Base-by-base conservation (phyloP, 768 basidiomycete species). In the Calocera cornea region DNA sequence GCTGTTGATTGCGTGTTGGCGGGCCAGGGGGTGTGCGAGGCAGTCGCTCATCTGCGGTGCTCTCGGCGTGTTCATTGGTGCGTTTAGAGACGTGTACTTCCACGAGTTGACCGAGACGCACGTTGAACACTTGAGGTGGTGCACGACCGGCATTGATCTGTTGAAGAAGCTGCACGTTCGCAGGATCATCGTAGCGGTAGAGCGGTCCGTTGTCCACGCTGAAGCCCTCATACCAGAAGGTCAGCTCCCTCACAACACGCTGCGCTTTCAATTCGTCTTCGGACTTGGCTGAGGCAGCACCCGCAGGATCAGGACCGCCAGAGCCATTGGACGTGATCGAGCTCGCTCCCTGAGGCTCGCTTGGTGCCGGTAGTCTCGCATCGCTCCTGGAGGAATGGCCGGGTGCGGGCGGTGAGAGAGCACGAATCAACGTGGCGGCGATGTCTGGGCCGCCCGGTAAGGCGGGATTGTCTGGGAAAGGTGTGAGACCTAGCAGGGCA, bases 191-290 rank as follows among this genome's bases (percentile, higher is more conserved):
- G 74, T 97, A 97, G 24, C 83, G 80, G 83, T 90, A 83, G 66
- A 98, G 79, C 34, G 87, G 86, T 3, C 93, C 92, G 69, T 93
- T 91, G 73, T 97, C 91, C 50, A 98, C 83, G 60, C 87, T 87
- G 77, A 97, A 97, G 0, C 97, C 97, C 68, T 97, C 84, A 41
- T 86, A 83, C 95, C 95, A 98, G 78, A 98, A 90, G 0, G 88
- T 94, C 47, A 98, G 79, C 66, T 84, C 82, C 10, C 95, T 86
- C 63, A 86, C 83, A 0, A 81, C 87, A 1, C 83, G 80, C 64
- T 86, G 83, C 67, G 83, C 82, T 68, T 82, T 80, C 2, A 76
- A 76, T 1, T 75, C 75, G 17, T 73, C 75, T 5, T 79, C 79
- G 68, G 40, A 77, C 74, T 24, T 19, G 68, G 70, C 70, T 17